A percentile compares a stretch with the other conserved stretches of the same genome.
phyloP scores from a whole-genome alignment of 225 moss, liverwort and hornwort species.

The Pleurozium schreberi region DNA sequence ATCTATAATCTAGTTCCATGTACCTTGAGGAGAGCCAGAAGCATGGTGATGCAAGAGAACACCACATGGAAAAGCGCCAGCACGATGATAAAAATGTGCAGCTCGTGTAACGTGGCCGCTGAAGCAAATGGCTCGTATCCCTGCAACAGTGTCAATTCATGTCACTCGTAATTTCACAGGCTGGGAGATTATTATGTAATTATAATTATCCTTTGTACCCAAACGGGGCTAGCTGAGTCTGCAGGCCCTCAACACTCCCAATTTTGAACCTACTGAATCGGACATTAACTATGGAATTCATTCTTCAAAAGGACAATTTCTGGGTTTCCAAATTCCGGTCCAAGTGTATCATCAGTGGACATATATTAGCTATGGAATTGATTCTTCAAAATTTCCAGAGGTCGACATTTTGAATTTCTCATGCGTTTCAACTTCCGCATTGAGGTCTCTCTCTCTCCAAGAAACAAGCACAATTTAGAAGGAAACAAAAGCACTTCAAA shows the following conservation, averaged over 20 bases:
- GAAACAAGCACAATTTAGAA: no score
- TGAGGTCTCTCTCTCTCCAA: not conserved
- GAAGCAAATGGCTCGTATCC: constrained; percentile 57
- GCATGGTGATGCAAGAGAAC: constrained; percentile 76
- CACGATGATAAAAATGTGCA: constrained; percentile 77
- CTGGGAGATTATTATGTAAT: no score
- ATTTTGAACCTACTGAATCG: not conserved
- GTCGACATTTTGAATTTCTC: not conserved
- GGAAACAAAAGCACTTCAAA: not conserved
- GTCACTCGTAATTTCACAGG: not conserved
- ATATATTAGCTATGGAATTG: not conserved
- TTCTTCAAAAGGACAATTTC: no score
- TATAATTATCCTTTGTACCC: not conserved
- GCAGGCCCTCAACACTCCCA: not conserved
- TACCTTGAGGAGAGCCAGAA: constrained; percentile 67
- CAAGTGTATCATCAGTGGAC: no score
- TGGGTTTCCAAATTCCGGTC: no score
- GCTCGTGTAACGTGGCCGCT: constrained; percentile 59
- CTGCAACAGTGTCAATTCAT: constrained; percentile 4
- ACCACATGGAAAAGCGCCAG: constrained; percentile 69
- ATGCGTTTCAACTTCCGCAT: not conserved
- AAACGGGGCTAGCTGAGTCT: not conserved
- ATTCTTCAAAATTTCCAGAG: not conserved
- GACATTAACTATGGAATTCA: not conserved
- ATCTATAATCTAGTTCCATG: not conserved